Evolutionary conservation across 1,284 basidiomycete genomes (phyloP).

Genomic region (Cutaneotrichosporon spelunceum): DNA sequence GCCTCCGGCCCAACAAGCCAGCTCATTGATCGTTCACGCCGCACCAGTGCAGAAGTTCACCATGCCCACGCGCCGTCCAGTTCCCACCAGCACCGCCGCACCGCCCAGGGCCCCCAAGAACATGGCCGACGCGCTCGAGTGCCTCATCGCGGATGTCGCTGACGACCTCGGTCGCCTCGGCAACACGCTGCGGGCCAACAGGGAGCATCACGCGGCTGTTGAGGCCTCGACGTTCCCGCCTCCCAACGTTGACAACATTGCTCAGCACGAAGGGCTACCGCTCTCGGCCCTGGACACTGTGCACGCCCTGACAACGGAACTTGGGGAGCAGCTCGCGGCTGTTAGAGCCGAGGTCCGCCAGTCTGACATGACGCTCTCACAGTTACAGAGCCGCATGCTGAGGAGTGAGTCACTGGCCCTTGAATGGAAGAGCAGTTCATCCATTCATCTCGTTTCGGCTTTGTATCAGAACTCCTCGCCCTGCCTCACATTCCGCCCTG

Average conservation of each 20-base stretch:
- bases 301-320: constrained; percentile 25
- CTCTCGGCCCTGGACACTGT: constrained; percentile 39
- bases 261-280: constrained; percentile 34
- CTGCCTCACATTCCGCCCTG: neutral
- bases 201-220: constrained; percentile 34
- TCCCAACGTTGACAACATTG: constrained; percentile 24
- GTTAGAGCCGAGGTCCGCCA: constrained; percentile 31
- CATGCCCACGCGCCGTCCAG: constrained; percentile 35
- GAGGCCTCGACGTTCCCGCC: constrained; percentile 19
- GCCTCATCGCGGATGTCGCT: constrained; percentile 49
- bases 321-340: constrained; percentile 34
- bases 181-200: constrained; percentile 34
- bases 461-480: neutral
- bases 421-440: neutral
- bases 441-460: neutral
- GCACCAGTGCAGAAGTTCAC: constrained; percentile 12
- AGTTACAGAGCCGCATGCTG: constrained; percentile 53
- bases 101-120: constrained; percentile 30
- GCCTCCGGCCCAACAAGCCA: neutral
- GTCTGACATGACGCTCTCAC: constrained; percentile 46
- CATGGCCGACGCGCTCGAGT: constrained; percentile 37
- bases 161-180: constrained; percentile 47
- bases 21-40: neutral
- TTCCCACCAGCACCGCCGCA: constrained; percentile 25
- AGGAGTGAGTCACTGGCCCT: constrained; percentile 47